These are phyloP conservation scores for Fomes fomentarius DNA, from an alignment of 1,284 basidiomycete species.

Conservation along the genomic window DNA sequence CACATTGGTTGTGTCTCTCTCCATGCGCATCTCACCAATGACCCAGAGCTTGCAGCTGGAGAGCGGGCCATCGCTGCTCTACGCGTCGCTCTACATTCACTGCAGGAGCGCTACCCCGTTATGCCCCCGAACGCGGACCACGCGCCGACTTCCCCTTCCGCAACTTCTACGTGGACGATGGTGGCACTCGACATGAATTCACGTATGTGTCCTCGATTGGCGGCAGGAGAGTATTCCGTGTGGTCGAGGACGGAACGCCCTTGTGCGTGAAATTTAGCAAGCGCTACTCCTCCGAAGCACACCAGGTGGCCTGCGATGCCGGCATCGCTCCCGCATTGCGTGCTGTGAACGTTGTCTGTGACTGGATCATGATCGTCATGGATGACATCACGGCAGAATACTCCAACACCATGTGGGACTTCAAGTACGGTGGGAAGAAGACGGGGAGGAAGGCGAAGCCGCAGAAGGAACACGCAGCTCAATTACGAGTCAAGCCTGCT, in stretches of 20 bases:
- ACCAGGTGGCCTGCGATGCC: slow-evolving; percentile 4
- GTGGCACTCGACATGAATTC: neutral
- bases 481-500: neutral
- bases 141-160: slow-evolving; percentile 9
- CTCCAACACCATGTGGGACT: slow-evolving; percentile 2
- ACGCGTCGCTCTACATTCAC: slow-evolving; percentile 6
- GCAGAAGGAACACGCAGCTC: too few relatives aligned
- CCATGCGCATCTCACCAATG: slow-evolving; percentile 10
- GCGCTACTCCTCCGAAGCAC: slow-evolving; percentile 16
- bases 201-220: slow-evolving; percentile 9
- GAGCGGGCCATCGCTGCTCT: slow-evolving; percentile 12
- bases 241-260: neutral
- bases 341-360: slow-evolving; percentile 10
- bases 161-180: slow-evolving; percentile 9
- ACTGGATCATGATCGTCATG: slow-evolving; percentile 23
- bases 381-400: slow-evolving; percentile 12
- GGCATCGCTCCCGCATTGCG: slow-evolving; percentile 18
- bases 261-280: slow-evolving; percentile 15
- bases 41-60: slow-evolving; percentile 6
- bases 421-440: neutral
- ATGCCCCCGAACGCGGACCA: neutral
- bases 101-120: neutral
- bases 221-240: slow-evolving; percentile 10
- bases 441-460: too few relatives aligned
- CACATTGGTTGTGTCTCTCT: slow-evolving; percentile 5